Evolutionary conservation across 306 rosid genomes (phyloP), one percentile per base, ranked within the genome.

Genomic region (Vigna mungo): DNA sequence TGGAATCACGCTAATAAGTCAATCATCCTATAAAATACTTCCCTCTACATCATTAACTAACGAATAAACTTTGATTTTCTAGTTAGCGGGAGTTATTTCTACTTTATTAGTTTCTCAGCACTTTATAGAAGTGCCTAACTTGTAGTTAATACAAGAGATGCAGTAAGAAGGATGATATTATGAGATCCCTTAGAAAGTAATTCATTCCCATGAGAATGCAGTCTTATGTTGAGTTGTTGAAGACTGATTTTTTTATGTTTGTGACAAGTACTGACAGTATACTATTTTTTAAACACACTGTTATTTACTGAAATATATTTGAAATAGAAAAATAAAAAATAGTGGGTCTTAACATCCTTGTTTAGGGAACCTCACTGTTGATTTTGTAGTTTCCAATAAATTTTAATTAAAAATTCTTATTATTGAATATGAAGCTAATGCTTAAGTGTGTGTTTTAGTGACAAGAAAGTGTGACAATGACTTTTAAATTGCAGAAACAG

Each of bases 401-500:
- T 27, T 59, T 25, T 59, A 59, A 13, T 12, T 18, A 27, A 49
- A 58, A 49, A 25, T 37, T 51, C 18, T 80, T 66, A 2, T 49
- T 48, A 62, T 66, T 52, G 43, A 74, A 49, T 73, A 8, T 32
- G 49, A 43, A 37, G 32, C 14, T 18, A 71, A 32, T 47, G 75
- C 37, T 78, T 9, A 63, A 75, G 67, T 73, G 18, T 53, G 16
- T 58, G 43, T 52, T 9, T 2, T 18, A 34, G 56, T 72, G 51
- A 54, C 64, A 59, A 69, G 66, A 66, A 80, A 69, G 56, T 16
- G 68, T 86, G 78, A 76, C 76, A 15, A 52, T 39, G 68, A 30
- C 70, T 68, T 72, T 56, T 80, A 58, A 74, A 70, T 43, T 87
- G 87, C 93, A 96, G 99, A 88, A 89, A 56, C 91, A 87, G 14